Evolutionary conservation across 495 filamentous ascomycete genomes (phyloP), one percentile per base, ranked within the genome.

Genomic region (Pyrenula massariospora): DNA sequence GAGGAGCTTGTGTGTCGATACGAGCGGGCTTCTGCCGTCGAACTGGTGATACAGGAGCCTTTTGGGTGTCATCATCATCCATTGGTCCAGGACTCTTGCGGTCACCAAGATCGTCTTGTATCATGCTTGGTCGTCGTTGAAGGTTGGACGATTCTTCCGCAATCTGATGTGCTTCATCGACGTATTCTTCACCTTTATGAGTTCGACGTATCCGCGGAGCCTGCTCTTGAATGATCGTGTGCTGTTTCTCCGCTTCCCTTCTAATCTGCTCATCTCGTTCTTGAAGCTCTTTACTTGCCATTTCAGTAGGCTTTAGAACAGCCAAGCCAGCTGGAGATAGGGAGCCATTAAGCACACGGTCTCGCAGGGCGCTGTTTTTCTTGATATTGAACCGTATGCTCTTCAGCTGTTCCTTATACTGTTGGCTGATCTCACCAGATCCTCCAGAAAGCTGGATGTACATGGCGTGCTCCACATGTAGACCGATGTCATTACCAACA

Each of bases 141-240:
- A 66, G 65, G 2, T 59, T 22, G n/a, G 60, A 31, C 11, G n/a
- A 21, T 55, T 80, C 77, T 10, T 66, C 73, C 19, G 75, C 63
- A 12, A 66, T 70, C 57, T 64, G 64, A 25, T 76, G 66, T 21
- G 63, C 63, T 2, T 85, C 87, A 25, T 87, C 84, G 36, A 98
- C 80, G 12, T 95, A 57, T 64, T 98, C 93, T 57, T 96, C 91
- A 24, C 93, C 93, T 68, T 96, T 98, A 67, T 97, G 93, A 1
- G 92, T 96, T 60, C 87, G 84, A 62, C 91, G 80, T 56, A 95
- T 86, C 2, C 91, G 82, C 5, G 92, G 93, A 0, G 81, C 83
- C 60, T 91, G 84, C 42, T 95, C 89, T 47, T 88, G 82, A 25
- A 91, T 78, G 54, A 95, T 81, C 52, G 91, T 88, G 54, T 89